Conservation (phyloP, 306 rosid genomes). For the Bauhinia variegata region DNA sequence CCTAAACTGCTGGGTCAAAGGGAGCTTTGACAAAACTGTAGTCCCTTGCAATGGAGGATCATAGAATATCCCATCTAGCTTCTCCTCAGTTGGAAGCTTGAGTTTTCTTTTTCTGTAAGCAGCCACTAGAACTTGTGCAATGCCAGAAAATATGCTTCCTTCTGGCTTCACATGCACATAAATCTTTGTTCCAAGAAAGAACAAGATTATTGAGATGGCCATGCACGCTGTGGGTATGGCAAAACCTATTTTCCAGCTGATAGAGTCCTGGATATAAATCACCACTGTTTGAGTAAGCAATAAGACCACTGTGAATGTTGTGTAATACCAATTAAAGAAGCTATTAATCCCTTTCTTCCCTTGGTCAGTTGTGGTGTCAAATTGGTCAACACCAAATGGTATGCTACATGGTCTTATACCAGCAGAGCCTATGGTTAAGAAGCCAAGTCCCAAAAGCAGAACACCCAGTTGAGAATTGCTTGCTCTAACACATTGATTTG, state of each 20-base stretch:
- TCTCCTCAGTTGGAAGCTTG: constrained; percentile 25
- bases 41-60: constrained; percentile 49
- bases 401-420: constrained; percentile 87
- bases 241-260: constrained; percentile 87
- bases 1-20: constrained; percentile 53
- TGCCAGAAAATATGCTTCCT: constrained; percentile 50
- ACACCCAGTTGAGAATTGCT: constrained; percentile 41
- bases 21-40: constrained; percentile 39
- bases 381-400: constrained; percentile 87
- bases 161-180: constrained; percentile 47
- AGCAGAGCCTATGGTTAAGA: constrained; percentile 61
- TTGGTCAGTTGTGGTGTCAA: constrained; percentile 60
- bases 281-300: constrained; percentile 54
- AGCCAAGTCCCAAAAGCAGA: constrained; percentile 51
- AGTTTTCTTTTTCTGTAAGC: constrained; percentile 52
- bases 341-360: constrained; percentile 68
- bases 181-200: constrained; percentile 45
- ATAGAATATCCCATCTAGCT: constrained; percentile 11
- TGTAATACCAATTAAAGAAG: constrained; percentile 78
- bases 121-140: constrained; percentile 51
- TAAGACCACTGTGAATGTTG: constrained; percentile 42
- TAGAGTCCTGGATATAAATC: constrained; percentile 69
- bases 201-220: constrained; percentile 43
- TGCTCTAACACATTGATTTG: constrained; percentile 52
- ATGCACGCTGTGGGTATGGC: constrained; percentile 54